Evolutionary conservation across 257 asterid species (phyloP), one percentile per base, ranked within the genome.

Genomic region (Solanum lycopersicoides): DNA sequence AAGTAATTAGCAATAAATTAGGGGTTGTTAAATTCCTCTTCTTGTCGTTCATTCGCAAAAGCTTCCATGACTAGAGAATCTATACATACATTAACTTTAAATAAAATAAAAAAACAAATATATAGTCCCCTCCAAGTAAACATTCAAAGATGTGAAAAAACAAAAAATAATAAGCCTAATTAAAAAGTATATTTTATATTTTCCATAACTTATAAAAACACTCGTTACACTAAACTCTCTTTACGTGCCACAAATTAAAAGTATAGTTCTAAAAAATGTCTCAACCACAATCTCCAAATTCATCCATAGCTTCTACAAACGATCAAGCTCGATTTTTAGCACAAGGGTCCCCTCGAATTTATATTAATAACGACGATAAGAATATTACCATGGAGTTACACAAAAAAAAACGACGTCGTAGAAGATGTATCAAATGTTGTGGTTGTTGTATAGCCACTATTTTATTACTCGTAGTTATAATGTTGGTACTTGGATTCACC

Each of bases 401-500:
- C 25, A 25, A 65, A 86, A 68, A 47, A 6, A 65, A 82, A 4
- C 59, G 63, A 20, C 91, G 87, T 87, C 72, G 37, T 73, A 84
- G 65, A 8, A 90, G 50, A 32, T 90, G 89, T 87, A 88, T 92
- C 92, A 91, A 74, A 56, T 90, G 89, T 42, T 89, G 95, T 71
- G 97, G 94, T 63, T 91, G 92, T 91, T 45, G 90, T 56, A 83
- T 89, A 25, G 95, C 95, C 0, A 9, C 86, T 6, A 3, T 88
- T 4, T 37, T 93, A 28, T 8, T 94, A 14, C 85, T 89, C 8
- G 85, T 44, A 0, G 68, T 88, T 83, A 74, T 88, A 59, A 7
- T 88, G 5, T 21, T 92, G 50, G 83, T 90, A 25, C 94, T 93
- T 12, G 86, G 68, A 69, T 69, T 92, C 90, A 94, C 98, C 1